A percentile compares a stretch with the other conserved stretches of the same genome.
Conservation (phyloP, 352 stramenopile species). For the Phytopythium cucurbitacearum region DNA sequence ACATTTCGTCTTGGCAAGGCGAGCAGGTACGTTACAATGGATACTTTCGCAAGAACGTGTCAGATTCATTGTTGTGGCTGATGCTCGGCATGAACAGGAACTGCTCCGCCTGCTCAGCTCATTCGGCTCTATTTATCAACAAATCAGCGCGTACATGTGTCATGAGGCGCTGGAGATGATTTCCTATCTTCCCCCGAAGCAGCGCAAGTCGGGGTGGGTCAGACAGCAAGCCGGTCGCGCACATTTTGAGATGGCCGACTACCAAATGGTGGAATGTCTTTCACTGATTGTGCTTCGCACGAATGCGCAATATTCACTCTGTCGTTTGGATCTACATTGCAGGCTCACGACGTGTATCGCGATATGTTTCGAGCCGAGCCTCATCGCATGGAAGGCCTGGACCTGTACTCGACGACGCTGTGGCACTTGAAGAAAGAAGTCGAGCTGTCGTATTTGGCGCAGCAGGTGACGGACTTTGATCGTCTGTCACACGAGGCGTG, state of each 20-base stretch:
- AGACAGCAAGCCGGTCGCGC: constrained; percentile 92
- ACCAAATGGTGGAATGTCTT: constrained; percentile 43
- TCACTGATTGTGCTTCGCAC: neutral
- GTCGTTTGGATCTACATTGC: neutral
- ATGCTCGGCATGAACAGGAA: constrained; percentile 14
- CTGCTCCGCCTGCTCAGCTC: constrained; percentile 55
- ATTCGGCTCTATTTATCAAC: constrained; percentile 74
- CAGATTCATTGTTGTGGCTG: neutral
- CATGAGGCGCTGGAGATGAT: constrained; percentile 87
- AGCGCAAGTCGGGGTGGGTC: constrained; percentile 92
- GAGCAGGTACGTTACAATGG: neutral
- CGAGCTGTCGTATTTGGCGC: constrained; percentile 94
- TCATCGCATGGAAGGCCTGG: constrained; percentile 92
- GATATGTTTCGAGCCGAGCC: constrained; percentile 89
- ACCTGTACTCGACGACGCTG: constrained; percentile 94
- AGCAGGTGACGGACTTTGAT: constrained; percentile 93
- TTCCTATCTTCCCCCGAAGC: constrained; percentile 68
- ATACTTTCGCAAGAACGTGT: neutral
- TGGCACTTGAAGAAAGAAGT: constrained; percentile 98
- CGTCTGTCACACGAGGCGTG: constrained; percentile 92
- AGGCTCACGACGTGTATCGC: constrained; percentile 86
- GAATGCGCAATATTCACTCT: neutral
- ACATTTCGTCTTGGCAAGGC: neutral
- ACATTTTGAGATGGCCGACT: constrained; percentile 96
- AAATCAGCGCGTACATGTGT: constrained; percentile 75